A percentile compares a stretch with the other conserved stretches of the same genome.
phyloP scores from a whole-genome alignment of 352 stramenopile species.

The Phytopythium oedochilum region DNA sequence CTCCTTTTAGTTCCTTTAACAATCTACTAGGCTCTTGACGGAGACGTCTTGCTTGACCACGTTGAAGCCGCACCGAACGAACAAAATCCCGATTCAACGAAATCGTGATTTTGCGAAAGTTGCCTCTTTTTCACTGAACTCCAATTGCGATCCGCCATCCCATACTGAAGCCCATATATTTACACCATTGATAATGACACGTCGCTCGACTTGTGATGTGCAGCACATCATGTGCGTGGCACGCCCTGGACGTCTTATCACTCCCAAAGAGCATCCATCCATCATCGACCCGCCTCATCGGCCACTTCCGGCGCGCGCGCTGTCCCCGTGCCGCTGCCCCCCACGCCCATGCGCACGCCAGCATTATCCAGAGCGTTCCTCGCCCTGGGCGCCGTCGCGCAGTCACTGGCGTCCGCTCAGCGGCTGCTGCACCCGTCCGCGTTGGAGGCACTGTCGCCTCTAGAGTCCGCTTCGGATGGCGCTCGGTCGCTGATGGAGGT shows the following conservation, averaged over 20 bases:
- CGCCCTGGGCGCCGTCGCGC: not conserved
- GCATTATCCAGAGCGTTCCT: not conserved
- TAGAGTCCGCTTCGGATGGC: not conserved
- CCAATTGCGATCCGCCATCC: not conserved
- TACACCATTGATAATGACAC: not conserved
- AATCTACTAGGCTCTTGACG: no score
- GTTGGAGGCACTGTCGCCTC: not conserved
- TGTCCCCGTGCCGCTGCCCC: not conserved
- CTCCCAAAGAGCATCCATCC: no score
- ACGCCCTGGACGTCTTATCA: not conserved
- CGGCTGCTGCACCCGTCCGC: conserved; percentile 23
- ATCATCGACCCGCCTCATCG: no score
- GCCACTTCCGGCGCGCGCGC: not conserved
- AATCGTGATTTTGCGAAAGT: not conserved
- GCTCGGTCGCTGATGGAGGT: conserved; percentile 5
- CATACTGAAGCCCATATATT: not conserved
- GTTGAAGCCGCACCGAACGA: not conserved
- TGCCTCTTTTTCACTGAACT: not conserved
- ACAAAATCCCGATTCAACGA: not conserved
- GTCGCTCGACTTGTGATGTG: not conserved
- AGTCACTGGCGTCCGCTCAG: conserved; percentile 5
- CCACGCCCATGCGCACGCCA: not conserved
- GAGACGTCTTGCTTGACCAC: not conserved
- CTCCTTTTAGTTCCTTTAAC: no score
- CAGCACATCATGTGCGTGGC: conserved; percentile 1